phyloP scores from a whole-genome alignment of 1,284 basidiomycete species.

The Marasmius sp. region DNA sequence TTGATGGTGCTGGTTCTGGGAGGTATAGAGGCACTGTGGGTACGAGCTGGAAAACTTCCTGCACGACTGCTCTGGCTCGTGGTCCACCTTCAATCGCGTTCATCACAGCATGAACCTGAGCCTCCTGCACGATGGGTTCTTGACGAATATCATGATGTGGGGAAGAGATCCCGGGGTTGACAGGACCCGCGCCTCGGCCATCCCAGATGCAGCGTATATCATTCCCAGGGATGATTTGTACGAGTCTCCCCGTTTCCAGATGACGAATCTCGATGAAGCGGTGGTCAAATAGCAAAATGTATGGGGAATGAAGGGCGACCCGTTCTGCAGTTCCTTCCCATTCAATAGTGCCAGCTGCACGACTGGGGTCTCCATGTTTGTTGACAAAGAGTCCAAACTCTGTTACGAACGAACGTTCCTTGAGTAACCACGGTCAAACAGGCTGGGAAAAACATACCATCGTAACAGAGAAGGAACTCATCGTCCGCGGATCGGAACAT shows the following conservation, averaged over 20 bases:
- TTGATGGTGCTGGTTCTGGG: constrained; percentile 33
- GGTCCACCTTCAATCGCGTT: constrained; percentile 45
- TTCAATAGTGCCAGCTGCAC: constrained; percentile 66
- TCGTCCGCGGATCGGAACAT: constrained; percentile 90
- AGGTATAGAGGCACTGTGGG: constrained; percentile 74
- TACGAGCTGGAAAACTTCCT: constrained; percentile 80
- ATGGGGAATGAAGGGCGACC: constrained; percentile 83
- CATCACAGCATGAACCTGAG: constrained; percentile 76
- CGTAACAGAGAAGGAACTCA: constrained; percentile 92
- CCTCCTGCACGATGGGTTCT: constrained; percentile 62
- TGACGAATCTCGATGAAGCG: constrained; percentile 94
- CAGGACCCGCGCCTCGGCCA: constrained; percentile 45
- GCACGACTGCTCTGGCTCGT: constrained; percentile 46
- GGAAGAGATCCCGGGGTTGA: constrained; percentile 18
- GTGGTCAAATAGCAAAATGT: constrained; percentile 87
- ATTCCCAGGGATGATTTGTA: constrained; percentile 76
- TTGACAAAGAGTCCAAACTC: constrained; percentile 92
- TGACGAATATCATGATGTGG: constrained; percentile 34
- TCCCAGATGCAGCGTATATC: constrained; percentile 79
- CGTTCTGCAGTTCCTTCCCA: constrained; percentile 83
- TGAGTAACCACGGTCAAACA: constrained; percentile 8
- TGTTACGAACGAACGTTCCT: constrained; percentile 29
- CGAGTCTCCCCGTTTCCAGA: constrained; percentile 68
- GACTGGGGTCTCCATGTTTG: constrained; percentile 79
- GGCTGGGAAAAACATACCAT: constrained; percentile 52